These are phyloP conservation scores for Vaccinium darrowii DNA, from an alignment of 148 eudicot genomes.

Conservation along the genomic window DNA sequence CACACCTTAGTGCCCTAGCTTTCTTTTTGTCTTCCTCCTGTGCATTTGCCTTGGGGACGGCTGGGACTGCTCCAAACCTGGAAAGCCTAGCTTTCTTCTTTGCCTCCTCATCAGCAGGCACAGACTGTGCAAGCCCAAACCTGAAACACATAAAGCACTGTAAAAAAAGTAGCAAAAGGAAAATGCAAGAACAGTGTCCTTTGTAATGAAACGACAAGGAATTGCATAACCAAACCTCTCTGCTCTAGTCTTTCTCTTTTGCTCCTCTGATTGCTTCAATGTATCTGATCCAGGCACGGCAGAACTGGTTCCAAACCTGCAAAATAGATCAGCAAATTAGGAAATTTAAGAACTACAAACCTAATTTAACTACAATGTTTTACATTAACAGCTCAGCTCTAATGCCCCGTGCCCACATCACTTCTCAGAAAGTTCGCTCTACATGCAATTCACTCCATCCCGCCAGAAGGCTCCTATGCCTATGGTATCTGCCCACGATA, in stretches of 20 bases:
- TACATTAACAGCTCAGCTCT: not conserved
- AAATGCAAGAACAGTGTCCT: not conserved
- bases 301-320: slow-evolving; percentile 73
- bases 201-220: not conserved
- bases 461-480: not conserved
- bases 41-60: slow-evolving; percentile 44
- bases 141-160: slow-evolving; percentile 33
- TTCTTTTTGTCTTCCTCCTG: slow-evolving; percentile 89
- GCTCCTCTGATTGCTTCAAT: slow-evolving; percentile 62
- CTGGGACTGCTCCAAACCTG: slow-evolving; percentile 47
- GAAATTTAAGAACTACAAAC: not conserved
- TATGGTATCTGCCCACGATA: not conserved
- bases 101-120: slow-evolving; percentile 59
- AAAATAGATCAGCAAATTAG: not conserved
- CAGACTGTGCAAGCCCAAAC: slow-evolving; percentile 58
- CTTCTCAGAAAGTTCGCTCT: not conserved
- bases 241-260: slow-evolving; percentile 93
- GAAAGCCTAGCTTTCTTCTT: slow-evolving; percentile 87
- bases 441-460: not conserved
- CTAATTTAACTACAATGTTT: not conserved
- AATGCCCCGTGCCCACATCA: not conserved
- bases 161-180: not conserved
- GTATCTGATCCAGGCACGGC: slow-evolving; percentile 43
- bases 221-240: slow-evolving; percentile 55
- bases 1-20: slow-evolving; percentile 84